Evolutionary conservation across 2,329 filamentous ascomycete species (phyloP), one percentile per base, ranked within the genome.

Genomic region (Ramularia collo-cygni): DNA sequence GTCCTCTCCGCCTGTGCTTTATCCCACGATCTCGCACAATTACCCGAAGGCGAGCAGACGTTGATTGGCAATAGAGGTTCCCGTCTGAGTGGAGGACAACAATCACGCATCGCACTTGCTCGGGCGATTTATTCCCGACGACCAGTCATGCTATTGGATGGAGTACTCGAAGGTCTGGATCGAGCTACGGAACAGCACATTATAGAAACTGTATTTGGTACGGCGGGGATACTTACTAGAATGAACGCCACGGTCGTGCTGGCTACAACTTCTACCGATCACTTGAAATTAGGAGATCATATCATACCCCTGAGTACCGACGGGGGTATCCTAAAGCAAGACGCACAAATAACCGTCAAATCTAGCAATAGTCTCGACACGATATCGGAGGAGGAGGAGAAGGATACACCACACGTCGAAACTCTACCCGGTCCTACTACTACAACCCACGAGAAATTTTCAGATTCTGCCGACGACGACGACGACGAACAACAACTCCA

Each of bases 11-110:
- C 67, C 3, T 32, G 30, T 19, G 13, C n/a, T 6, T 15, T 32
- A 5, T 17, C 8, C 6, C 2, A 15, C 13, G 30, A 32, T 5
- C 6, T 70, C 16, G 48, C 53, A 26, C 60, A 64, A 27, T 51
- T 70, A 18, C 62, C 65, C 17, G 49, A 55, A 5, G 63, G 66
- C 0, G 66, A 66, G 38, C 59, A 65, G 33, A 73, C 71, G 12
- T 51, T 67, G 19, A 67, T 73, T 40, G 72, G 71, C 12, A 73
- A 67, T 50, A 69, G 70, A 47, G 72, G 71, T 24, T 64, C 71
- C 40, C 63, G 67, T 16, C 61, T 75, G 24, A 74, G 71, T 52
- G 71, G 71, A 19, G 72, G 72, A 4, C 72, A 75, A 46, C 71
- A 66, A 44, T 70, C 74, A 44, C 64, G 71, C 16, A 35, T 47